Base-by-base conservation (phyloP, 1,284 basidiomycete genomes). In the Ustilago tritici region DNA sequence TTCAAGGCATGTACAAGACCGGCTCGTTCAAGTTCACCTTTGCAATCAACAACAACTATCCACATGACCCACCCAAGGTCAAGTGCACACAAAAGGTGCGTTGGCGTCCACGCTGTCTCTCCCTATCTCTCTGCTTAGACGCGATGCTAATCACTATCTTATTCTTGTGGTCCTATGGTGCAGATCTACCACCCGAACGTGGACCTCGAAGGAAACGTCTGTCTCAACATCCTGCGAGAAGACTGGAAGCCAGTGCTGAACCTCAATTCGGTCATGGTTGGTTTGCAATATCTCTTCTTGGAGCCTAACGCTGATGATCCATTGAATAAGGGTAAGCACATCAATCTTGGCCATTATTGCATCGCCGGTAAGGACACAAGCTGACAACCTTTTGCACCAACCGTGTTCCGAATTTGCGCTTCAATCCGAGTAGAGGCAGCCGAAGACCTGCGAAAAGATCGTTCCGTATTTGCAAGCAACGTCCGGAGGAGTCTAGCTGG, bases 171-270 rank as follows among this genome's bases (percentile, higher is more conserved):
- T 9, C 19, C 23, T 28, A 28, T 23, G 28, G 17, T 14, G 17
- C 34, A 97, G 95, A 98, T 99, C 86, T 99, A 99, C 87, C 97
- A 99, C 87, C 97, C 97, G 2, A 99, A 99, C 84, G 92, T 99
- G 55, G 96, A 99, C 87, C 90, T 98, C 40, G 94, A 98, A 54
- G 95, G 95, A 57, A 98, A 98, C 80, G 95, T 98, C 43, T 88
- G 87, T 71, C 84, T 88, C 38, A 99, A 99, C 88, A 98, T 99
- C 83, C 90, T 99, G 69, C 91, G 97, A 86, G 97, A 99, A 89
- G 97, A 99, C 88, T 99, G 97, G 97, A 99, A 99, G 86, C 97
- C 97, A 15, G 97, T 98, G 4, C 89, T 99, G 60, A 98, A 98
- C 87, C 90, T 98, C 64, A 98, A 95, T 87, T 94, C 95, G 41